Evolutionary conservation across 192 early-diverging fungal species (phyloP).

Genomic region (Endogone sp.): DNA sequence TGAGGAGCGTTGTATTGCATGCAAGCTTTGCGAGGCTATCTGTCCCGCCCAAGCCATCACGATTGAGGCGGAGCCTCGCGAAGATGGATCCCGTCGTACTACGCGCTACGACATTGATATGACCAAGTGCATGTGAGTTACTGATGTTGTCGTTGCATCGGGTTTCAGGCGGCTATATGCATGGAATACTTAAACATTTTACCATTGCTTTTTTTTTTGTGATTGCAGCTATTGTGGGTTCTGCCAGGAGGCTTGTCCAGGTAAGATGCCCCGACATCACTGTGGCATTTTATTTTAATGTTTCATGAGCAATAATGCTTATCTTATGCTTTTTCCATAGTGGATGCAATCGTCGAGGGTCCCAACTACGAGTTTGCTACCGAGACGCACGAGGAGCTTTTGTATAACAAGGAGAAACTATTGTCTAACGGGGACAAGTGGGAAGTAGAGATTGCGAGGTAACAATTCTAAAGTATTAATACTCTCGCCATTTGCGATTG

Average conservation of each 20-base stretch:
- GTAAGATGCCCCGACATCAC: constrained; percentile 7
- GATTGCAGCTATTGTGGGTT: constrained; percentile 87
- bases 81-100: constrained; percentile 91
- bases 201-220: background rate
- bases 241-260: constrained; percentile 67
- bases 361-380: constrained; percentile 97
- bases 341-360: constrained; percentile 97
- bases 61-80: constrained; percentile 94
- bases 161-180: no score
- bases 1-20: constrained; percentile 98
- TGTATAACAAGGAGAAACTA: constrained; percentile 98
- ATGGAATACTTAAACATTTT: background rate
- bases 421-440: constrained; percentile 97
- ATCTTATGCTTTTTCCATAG: constrained; percentile 28
- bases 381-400: constrained; percentile 95
- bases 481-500: background rate
- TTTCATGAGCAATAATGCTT: background rate
- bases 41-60: constrained; percentile 99
- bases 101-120: constrained; percentile 99
- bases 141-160: background rate
- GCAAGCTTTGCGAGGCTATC: constrained; percentile 96
- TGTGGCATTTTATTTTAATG: background rate
- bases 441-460: constrained; percentile 89
- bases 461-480: constrained; percentile 47
- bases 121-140: constrained; percentile 84